phyloP scores from a whole-genome alignment of 805 yeast genomes.

The Candida fluviatilis region DNA sequence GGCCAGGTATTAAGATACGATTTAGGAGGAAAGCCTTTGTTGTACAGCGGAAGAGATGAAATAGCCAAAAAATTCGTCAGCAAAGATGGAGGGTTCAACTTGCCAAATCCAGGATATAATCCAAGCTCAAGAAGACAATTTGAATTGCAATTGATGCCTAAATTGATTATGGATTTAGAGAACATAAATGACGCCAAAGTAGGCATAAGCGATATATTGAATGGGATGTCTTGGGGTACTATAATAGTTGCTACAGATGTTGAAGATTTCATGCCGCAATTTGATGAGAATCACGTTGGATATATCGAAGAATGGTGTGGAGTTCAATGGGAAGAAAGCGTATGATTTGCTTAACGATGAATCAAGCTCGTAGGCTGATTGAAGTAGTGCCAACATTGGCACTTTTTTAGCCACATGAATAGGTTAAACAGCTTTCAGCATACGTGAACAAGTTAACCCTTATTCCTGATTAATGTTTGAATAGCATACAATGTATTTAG shows the following conservation, averaged over 20 bases:
- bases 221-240: constrained; percentile 98
- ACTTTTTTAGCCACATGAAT: no score
- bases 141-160: constrained; percentile 94
- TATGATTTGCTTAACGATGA: no score
- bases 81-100: constrained; percentile 12
- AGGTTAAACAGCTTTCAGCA: no score
- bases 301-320: constrained; percentile 78
- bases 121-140: constrained; percentile 60
- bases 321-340: constrained; percentile 74
- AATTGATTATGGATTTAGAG: constrained; percentile 80
- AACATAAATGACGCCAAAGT: constrained; percentile 25
- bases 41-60: constrained; percentile 63
- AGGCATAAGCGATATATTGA: constrained; percentile 37
- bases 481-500: no score
- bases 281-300: constrained; percentile 67
- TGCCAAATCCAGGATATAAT: constrained; percentile 61
- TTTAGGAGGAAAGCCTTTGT: constrained; percentile 69
- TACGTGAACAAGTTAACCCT: no score
- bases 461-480: no score
- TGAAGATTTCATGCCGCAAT: constrained; percentile 55
- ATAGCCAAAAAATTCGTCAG: constrained; percentile 35
- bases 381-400: no score
- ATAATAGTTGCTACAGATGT: constrained; percentile 75
- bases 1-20: constrained; percentile 84
- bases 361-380: no score